Evolutionary conservation across 2,329 filamentous ascomycete genomes (phyloP).

Genomic region (Colletotrichum sp.): DNA sequence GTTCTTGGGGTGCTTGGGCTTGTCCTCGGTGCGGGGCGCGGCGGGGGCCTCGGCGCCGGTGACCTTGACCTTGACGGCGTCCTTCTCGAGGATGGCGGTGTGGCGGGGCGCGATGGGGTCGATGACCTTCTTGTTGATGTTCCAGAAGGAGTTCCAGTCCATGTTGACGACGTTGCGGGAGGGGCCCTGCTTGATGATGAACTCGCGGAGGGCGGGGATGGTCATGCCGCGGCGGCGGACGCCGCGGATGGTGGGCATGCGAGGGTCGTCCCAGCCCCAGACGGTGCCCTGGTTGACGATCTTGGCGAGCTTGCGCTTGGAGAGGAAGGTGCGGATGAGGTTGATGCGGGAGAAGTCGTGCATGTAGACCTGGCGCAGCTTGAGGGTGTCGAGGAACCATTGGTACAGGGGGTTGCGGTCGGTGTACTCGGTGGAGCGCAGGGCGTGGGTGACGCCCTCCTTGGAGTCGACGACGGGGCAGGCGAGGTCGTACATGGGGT

Average conservation of each 20-base stretch:
- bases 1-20: slow-evolving; percentile 91
- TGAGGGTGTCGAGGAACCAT: slow-evolving; percentile 80
- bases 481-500: slow-evolving; percentile 87
- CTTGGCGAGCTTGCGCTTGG: slow-evolving; percentile 86
- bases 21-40: slow-evolving; percentile 71
- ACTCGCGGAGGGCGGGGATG: slow-evolving; percentile 78
- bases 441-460: slow-evolving; percentile 83
- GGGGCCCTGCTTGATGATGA: slow-evolving; percentile 84
- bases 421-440: slow-evolving; percentile 86
- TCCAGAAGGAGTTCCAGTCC: slow-evolving; percentile 81
- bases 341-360: slow-evolving; percentile 88
- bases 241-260: slow-evolving; percentile 85
- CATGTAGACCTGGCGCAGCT: slow-evolving; percentile 78
- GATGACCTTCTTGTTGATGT: slow-evolving; percentile 81
- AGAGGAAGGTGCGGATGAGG: slow-evolving; percentile 82
- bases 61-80: slow-evolving; percentile 74
- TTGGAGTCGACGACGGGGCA: slow-evolving; percentile 82
- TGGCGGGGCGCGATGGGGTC: slow-evolving; percentile 78
- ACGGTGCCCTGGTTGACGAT: slow-evolving; percentile 79
- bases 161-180: slow-evolving; percentile 84
- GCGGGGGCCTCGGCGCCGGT: slow-evolving; percentile 71
- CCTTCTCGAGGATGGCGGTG: slow-evolving; percentile 74
- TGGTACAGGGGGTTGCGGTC: slow-evolving; percentile 87
- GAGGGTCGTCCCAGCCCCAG: slow-evolving; percentile 85
- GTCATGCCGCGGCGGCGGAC: slow-evolving; percentile 81